Base-by-base conservation (phyloP, 345 rosid genomes). In the Gossypium raimondii region DNA sequence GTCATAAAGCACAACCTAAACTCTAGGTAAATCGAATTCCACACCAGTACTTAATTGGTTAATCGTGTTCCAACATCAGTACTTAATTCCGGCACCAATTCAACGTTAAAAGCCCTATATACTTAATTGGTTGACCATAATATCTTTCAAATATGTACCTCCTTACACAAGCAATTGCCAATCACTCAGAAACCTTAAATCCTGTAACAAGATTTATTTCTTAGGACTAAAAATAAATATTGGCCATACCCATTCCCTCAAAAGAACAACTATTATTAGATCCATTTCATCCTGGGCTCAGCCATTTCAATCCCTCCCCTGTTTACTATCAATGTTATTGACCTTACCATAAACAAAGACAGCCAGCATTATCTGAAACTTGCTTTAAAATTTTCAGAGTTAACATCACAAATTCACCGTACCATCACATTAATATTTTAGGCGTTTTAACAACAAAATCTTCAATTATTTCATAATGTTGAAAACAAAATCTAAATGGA, bases 401-500 rank as follows among this genome's bases (percentile, higher is more conserved):
- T 63, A 63, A 38, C 1, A 41, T 64, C 50, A 64, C 14, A 45
- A 41, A 61, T 16, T 29, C 69, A 66, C 18, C 24, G 8, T 14
- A 34, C 0, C 0, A 24, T 59, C 60, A 20, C 27, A 56, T 20
- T 20, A 18, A 56, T 13, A 20, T 56, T 47, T 56, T n/a, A 52
- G n/a, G 10, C n/a, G 11, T 53, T 53, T 34, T 9, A 57, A 57
- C 29, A 25, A 56, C 24, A 9, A 13, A 66, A 66, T 11, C 7
- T 66, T 3, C 70, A 47, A 67, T n/a, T 18, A 64, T 41, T 11
- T 65, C 25, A 18, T n/a, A 10, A 18, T 43, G 27, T 34, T 64
- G 3, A 44, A 65, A 43, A 7, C 7, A 4, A 11, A 47, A 47
- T 13, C 10, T 14, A 10, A 48, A 48, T 13, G 10, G 20, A 93